Percentiles rank a stretch among this genome's conserved stretches.
These are phyloP conservation scores for Kregervanrija pseudodelftensis DNA, from an alignment of 805 yeast genomes.

Conservation along the genomic window DNA sequence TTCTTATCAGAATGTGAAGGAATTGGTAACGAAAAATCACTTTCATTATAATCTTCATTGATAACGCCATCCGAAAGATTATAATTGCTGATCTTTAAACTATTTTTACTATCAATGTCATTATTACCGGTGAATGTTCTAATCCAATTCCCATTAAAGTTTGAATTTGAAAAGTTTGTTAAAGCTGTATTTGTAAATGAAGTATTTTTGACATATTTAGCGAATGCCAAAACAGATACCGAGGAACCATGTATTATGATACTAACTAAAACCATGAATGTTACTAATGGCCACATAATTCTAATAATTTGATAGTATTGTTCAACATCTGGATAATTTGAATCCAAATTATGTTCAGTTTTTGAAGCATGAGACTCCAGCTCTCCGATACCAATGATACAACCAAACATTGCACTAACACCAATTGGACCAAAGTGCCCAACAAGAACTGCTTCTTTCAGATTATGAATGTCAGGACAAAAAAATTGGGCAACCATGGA, in stretches of 20 bases:
- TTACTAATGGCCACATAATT: conserved; percentile 42
- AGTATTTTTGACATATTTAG: conserved; percentile 24
- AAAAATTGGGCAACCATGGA: conserved; percentile 48
- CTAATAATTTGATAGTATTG: conserved; percentile 23
- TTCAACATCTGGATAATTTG: conserved; percentile 17
- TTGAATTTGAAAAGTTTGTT: too few species aligned
- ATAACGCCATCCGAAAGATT: too few species aligned
- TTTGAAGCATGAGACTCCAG: conserved; percentile 26
- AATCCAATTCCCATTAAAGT: too few species aligned
- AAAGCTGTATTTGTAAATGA: too few species aligned
- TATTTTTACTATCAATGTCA: too few species aligned
- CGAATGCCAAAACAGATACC: conserved; percentile 51
- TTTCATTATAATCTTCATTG: too few species aligned
- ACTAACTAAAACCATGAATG: conserved; percentile 43
- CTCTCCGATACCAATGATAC: conserved; percentile 23
- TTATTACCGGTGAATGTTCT: too few species aligned
- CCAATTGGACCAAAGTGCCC: conserved; percentile 77
- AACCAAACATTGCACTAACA: conserved; percentile 27
- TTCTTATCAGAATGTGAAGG: too few species aligned
- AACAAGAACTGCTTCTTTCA: conserved; percentile 61
- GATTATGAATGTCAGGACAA: conserved; percentile 49
- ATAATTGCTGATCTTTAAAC: too few species aligned
- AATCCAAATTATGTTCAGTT: conserved; percentile 25
- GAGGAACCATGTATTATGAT: conserved; percentile 53
- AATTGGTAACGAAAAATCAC: too few species aligned